These are phyloP conservation scores for Fistulinella cinereoalba DNA, from an alignment of 1,284 basidiomycete genomes.

Conservation along the genomic window DNA sequence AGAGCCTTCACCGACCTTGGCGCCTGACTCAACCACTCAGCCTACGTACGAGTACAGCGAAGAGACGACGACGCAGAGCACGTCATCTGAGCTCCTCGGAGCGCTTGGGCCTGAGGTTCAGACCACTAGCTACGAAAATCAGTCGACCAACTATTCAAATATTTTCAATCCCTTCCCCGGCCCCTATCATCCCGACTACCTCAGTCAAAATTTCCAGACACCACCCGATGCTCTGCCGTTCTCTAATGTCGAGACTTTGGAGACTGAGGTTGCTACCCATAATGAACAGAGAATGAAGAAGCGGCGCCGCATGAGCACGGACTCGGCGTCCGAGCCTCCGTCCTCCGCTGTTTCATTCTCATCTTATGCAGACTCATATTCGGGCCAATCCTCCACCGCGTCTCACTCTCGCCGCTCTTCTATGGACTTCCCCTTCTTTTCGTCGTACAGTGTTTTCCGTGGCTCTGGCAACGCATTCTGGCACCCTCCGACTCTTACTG, in stretches of 20 bases:
- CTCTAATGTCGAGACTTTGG: constrained; percentile 40
- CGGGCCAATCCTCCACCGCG: constrained; percentile 42
- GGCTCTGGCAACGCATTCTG: constrained; percentile 59
- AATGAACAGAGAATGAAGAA: constrained; percentile 48
- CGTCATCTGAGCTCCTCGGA: constrained; percentile 59
- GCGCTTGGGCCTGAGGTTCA: constrained; percentile 52
- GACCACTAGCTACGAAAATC: constrained; percentile 32
- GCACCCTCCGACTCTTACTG: constrained; percentile 68
- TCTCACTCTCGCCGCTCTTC: constrained; percentile 49
- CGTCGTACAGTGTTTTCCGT: constrained; percentile 45
- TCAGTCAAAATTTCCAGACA: constrained; percentile 47
- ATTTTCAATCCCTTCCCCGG: constrained; percentile 52
- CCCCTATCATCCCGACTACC: constrained; percentile 68
- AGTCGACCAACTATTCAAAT: constrained; percentile 23
- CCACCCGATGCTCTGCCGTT: constrained; percentile 51
- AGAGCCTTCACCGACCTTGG: constrained; percentile 60
- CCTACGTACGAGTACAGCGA: constrained; percentile 42
- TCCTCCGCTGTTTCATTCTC: constrained; percentile 57
- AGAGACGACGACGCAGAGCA: constrained; percentile 40
- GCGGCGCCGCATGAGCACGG: constrained; percentile 68
- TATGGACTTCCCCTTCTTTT: constrained; percentile 61
- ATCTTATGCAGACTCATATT: constrained; percentile 42
- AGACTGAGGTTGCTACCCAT: constrained; percentile 31
- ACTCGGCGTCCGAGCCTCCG: constrained; percentile 64
- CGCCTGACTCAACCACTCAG: constrained; percentile 62